Base-by-base conservation (phyloP, 768 basidiomycete genomes). In the Dendrothele bispora region DNA sequence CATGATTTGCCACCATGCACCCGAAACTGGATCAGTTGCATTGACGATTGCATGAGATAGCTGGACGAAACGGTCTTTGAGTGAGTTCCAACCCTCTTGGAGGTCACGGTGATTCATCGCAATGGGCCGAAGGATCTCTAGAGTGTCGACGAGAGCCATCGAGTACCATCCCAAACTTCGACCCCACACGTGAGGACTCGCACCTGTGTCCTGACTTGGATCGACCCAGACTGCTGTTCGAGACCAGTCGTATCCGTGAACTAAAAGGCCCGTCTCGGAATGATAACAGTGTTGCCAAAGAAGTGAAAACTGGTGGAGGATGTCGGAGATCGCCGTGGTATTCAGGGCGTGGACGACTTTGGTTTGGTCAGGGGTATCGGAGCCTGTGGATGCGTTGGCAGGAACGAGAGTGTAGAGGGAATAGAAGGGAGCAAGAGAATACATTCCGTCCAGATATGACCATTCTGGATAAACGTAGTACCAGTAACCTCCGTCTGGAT, bases 1-100 rank as follows among this genome's bases (percentile, higher is more conserved):
- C 28, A 76, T 61, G 17, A 78, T 74, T 26, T 75, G 66, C 76
- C 75, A 77, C 73, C 75, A 78, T 12, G 63, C 74, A 17, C 73
- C 74, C 8, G 60, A 61, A 2, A 39, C 45, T 5, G 64, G 59
- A 42, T 75, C 71, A 0, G 73, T 73, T 1, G 72, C 71, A 42
- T 62, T 64, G 8, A 54, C 55, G 7, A 77, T 53, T n/a, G 54
- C 58, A 3, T 70, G 71, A 1, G 61, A 61, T 11, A 78, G 61
- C 1, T 55, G 60, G 27, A 55, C 56, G 14, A 73, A 57, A 34
- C 67, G 64, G 7, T 46, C 27, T 14, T 72, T 63, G 22, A 75
- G 62, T 3, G 53, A 43, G 0, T 48, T 30, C 27, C 66, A 57
- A 7, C 65, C 65, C 5, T 61, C 50, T 40, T 67, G 57, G 7